These are phyloP conservation scores for Linnemannia zychae DNA, from an alignment of 192 early-diverging fungal genomes.

Conservation along the genomic window DNA sequence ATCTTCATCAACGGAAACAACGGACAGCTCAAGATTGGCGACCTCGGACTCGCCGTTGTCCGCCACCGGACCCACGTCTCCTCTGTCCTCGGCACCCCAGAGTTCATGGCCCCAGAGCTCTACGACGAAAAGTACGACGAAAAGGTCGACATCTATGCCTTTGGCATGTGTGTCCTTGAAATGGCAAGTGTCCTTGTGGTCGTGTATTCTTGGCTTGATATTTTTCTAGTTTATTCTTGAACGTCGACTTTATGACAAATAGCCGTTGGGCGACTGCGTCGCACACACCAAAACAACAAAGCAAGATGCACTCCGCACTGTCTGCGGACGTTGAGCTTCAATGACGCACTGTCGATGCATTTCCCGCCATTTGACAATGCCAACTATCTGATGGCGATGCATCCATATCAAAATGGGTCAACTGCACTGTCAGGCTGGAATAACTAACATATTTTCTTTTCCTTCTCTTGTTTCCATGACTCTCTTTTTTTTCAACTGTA, in stretches of 20 bases:
- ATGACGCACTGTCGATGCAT: constrained; percentile 21
- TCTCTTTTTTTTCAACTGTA: constrained; percentile 27
- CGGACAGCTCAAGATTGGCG: constrained; percentile 91
- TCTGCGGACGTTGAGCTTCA: not conserved
- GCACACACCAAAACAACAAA: not conserved
- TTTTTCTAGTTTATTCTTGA: not conserved
- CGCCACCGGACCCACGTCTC: constrained; percentile 75
- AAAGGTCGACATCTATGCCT: constrained; percentile 92
- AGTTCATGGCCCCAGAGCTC: constrained; percentile 94
- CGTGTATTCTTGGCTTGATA: constrained; percentile 4
- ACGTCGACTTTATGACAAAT: constrained; percentile 3
- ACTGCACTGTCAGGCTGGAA: not conserved
- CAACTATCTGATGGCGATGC: not conserved
- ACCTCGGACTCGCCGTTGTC: constrained; percentile 82
- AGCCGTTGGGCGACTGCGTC: constrained; percentile 6
- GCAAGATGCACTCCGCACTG: not conserved
- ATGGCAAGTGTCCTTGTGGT: constrained; percentile 53
- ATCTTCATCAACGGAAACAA: constrained; percentile 93
- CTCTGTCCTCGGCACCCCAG: constrained; percentile 83
- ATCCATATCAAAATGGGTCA: not conserved
- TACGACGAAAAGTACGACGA: constrained; percentile 92
- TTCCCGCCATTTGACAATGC: too few species aligned
- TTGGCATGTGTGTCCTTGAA: constrained; percentile 85
- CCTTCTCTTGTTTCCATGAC: not conserved
- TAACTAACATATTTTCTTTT: constrained; percentile 3